phyloP scores from a whole-genome alignment of 257 asterid genomes.

The Nicotiana sylvestris region DNA sequence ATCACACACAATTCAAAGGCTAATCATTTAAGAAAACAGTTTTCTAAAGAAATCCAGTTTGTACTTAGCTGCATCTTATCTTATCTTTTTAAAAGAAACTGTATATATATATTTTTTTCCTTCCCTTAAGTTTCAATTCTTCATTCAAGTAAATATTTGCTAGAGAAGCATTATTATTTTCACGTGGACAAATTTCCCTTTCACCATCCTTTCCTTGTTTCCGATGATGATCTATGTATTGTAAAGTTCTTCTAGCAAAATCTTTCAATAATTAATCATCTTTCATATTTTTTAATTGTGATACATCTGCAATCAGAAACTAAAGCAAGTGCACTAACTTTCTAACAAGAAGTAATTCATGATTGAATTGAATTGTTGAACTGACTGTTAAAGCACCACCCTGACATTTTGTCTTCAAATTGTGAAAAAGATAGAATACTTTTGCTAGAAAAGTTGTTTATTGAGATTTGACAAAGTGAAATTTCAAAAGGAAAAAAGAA shows the following conservation, averaged over 20 bases:
- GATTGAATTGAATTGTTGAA: background rate
- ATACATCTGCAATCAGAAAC: background rate
- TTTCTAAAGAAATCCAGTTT: background rate
- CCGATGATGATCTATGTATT: too few relatives aligned
- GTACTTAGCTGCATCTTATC: background rate
- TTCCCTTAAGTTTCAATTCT: background rate
- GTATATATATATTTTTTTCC: background rate
- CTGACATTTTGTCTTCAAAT: background rate
- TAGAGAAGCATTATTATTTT: background rate
- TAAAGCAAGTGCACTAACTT: background rate
- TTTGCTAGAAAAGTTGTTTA: background rate
- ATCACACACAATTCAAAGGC: background rate
- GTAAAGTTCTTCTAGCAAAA: background rate
- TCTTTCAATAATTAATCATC: background rate
- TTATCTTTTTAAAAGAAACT: background rate
- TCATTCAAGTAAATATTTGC: background rate
- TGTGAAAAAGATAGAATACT: background rate
- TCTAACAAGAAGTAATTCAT: background rate
- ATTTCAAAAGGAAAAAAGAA: background rate
- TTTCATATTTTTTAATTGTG: background rate
- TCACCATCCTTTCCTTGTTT: background rate
- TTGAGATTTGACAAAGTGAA: background rate
- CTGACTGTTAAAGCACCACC: background rate
- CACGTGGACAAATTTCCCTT: background rate
- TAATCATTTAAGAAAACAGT: background rate